Percentiles rank a stretch among this genome's conserved stretches.
Evolutionary conservation across 2,329 filamentous ascomycete genomes (phyloP).

Genomic region (Fusarium goolgardi): DNA sequence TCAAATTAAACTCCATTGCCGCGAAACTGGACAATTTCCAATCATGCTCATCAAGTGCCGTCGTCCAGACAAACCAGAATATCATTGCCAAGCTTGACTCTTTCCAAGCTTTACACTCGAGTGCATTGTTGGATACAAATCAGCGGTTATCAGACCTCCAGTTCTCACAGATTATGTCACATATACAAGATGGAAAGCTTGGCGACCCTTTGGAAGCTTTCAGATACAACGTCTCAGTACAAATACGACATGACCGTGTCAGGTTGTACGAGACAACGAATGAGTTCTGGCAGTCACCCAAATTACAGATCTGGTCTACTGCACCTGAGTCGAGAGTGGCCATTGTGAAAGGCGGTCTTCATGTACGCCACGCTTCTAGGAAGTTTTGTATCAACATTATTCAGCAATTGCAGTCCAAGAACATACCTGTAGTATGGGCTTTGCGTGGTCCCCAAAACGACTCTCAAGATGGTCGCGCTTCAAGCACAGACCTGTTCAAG

Average conservation of each 20-base stretch:
- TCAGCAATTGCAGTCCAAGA: not conserved
- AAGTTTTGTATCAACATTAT: not conserved
- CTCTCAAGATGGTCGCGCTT: not conserved
- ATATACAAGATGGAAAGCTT: not conserved
- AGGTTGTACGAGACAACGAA: not conserved
- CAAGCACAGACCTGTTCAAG: not conserved
- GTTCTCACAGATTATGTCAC: not conserved
- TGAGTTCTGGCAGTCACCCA: not conserved
- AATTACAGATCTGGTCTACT: not conserved
- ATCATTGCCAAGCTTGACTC: not conserved
- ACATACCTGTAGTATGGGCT: not conserved
- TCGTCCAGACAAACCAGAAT: not conserved
- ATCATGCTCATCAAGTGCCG: not conserved
- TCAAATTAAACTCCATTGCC: not conserved
- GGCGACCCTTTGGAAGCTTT: not conserved
- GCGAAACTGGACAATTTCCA: not conserved
- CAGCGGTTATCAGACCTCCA: not conserved
- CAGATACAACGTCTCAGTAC: not conserved
- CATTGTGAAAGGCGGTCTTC: not conserved
- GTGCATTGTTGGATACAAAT: not conserved
- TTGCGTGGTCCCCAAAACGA: not conserved
- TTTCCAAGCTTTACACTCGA: not conserved
- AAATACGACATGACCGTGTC: not conserved
- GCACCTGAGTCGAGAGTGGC: not conserved
- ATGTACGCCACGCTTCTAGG: not conserved